These are phyloP conservation scores for Pestalotiopsis sp. DNA, from an alignment of 2,329 filamentous ascomycete species.

Conservation along the genomic window DNA sequence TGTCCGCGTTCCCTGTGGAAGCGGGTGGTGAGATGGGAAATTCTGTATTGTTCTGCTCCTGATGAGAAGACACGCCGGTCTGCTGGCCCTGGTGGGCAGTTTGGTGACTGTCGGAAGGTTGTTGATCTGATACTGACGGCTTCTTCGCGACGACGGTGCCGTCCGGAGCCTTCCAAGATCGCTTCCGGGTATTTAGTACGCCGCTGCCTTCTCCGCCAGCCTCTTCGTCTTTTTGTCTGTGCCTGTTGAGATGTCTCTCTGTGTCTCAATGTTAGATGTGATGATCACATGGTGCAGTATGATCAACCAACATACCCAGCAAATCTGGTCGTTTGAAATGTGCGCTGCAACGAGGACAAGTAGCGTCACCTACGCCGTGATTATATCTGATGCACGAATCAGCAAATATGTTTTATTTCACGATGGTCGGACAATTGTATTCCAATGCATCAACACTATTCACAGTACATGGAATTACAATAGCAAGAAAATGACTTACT, in stretches of 20 bases:
- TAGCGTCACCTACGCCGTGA: conserved; percentile 54
- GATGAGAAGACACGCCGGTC: background rate
- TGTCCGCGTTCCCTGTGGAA: conserved; percentile 11
- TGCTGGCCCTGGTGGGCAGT: conserved; percentile 4
- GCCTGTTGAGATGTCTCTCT: conserved; percentile 61
- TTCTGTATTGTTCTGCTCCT: background rate
- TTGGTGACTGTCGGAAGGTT: conserved; percentile 3
- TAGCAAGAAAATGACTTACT: conserved; percentile 21
- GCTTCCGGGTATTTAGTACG: conserved; percentile 55
- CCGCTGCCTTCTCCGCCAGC: conserved; percentile 54
- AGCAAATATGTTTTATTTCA: background rate
- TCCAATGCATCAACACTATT: background rate
- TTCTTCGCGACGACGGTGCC: conserved; percentile 53
- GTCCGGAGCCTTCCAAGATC: conserved; percentile 56
- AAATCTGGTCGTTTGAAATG: conserved; percentile 65
- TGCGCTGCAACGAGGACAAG: conserved; percentile 60
- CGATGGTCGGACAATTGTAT: background rate
- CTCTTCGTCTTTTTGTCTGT: conserved; percentile 56
- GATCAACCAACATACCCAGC: conserved; percentile 43
- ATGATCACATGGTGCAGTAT: background rate
- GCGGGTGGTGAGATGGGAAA: conserved; percentile 14
- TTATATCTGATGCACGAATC: conserved; percentile 38
- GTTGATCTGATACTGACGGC: conserved; percentile 20
- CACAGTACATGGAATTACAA: background rate
- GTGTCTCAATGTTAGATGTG: conserved; percentile 23